Evolutionary conservation across 345 rosid species (phyloP).

Genomic region (Trapa bicornis): DNA sequence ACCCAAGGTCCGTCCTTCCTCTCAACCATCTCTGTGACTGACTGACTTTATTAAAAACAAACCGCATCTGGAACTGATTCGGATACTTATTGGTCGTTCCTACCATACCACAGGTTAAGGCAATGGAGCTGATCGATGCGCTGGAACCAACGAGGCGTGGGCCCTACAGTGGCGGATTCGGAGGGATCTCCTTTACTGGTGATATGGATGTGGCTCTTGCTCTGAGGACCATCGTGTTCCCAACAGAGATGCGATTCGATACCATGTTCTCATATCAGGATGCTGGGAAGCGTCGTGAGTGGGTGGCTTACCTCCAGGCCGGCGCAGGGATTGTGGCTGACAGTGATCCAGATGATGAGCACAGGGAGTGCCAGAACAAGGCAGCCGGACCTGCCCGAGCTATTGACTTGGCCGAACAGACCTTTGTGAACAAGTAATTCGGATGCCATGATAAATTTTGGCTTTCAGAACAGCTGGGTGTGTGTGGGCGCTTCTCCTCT

Average conservation of each 20-base stretch:
- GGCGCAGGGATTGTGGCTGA: conserved; percentile 84
- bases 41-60: too few species aligned
- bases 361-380: conserved; percentile 66
- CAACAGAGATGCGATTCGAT: conserved; percentile 42
- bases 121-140: conserved; percentile 77
- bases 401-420: conserved; percentile 71
- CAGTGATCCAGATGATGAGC: conserved; percentile 63
- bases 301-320: conserved; percentile 80
- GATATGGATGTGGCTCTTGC: conserved; percentile 79
- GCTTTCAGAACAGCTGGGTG: neutral
- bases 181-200: conserved; percentile 62
- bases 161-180: conserved; percentile 90
- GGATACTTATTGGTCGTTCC: neutral
- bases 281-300: conserved; percentile 37
- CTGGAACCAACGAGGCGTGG: conserved; percentile 71
- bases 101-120: conserved; percentile 35
- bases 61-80: neutral
- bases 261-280: conserved; percentile 66
- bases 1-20: conserved; percentile 46
- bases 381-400: conserved; percentile 78
- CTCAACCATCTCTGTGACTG: neutral
- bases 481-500: too few species aligned
- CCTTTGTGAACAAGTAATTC: conserved; percentile 30
- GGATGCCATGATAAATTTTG: too few species aligned
- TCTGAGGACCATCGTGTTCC: conserved; percentile 77